Conservation (phyloP, 1,139 yeast species). For the Suhomyces bokatorum region DNA sequence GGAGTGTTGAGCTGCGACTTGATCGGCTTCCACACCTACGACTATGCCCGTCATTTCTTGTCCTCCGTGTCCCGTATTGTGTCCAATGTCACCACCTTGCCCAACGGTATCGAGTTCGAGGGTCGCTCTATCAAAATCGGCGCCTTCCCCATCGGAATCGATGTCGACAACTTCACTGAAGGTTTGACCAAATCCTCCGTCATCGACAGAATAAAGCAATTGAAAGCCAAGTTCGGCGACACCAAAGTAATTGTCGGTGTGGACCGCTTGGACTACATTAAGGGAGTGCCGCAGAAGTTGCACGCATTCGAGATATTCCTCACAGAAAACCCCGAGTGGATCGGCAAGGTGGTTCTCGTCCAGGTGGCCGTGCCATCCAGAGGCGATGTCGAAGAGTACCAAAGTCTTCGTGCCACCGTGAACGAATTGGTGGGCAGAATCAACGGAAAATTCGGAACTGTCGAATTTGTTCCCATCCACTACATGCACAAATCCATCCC, state of each 20-base stretch:
- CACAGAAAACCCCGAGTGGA: constrained; percentile 96
- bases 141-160: constrained; percentile 98
- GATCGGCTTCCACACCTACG: constrained; percentile 98
- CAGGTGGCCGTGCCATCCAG: constrained; percentile 98
- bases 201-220: constrained; percentile 59
- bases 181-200: constrained; percentile 71
- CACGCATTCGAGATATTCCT: constrained; percentile 94
- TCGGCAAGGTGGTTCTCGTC: constrained; percentile 91
- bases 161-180: constrained; percentile 83
- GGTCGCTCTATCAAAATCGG: constrained; percentile 84
- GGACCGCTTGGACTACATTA: constrained; percentile 91
- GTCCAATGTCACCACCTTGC: constrained; percentile 72
- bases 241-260: constrained; percentile 92
- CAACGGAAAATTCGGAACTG: constrained; percentile 94
- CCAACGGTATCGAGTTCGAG: constrained; percentile 83
- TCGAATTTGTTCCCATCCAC: constrained; percentile 97
- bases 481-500: constrained; percentile 91
- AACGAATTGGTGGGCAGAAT: constrained; percentile 96
- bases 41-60: constrained; percentile 95
- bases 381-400: constrained; percentile 98
- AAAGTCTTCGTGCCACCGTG: constrained; percentile 87
- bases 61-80: constrained; percentile 89
- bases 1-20: constrained; percentile 95
- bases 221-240: constrained; percentile 64
- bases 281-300: constrained; percentile 95